Base-by-base conservation (phyloP, 1,284 basidiomycete genomes). In the Rhodotorula sp. region DNA sequence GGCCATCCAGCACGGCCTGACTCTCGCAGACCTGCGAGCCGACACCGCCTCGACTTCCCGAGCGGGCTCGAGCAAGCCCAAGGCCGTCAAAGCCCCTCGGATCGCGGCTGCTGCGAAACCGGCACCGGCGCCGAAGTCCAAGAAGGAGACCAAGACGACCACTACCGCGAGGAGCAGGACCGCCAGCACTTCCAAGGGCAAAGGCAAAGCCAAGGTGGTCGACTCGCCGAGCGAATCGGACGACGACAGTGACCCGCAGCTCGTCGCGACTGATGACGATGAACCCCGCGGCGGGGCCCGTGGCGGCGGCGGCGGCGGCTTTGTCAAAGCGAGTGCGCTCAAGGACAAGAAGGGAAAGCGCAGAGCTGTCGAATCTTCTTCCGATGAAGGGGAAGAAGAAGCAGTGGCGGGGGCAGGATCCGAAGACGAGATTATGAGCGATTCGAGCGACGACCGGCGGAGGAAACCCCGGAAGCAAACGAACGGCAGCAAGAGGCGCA, bases 21-120 rank as follows among this genome's bases (percentile, higher is more conserved):
- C 74, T 31, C 63, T 75, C 29, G 60, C 68, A 20, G 71, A 73
- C 34, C 49, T 73, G 20, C 70, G 68, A 26, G 66, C 58, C 34
- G 68, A 69, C 47, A 43, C 65, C 26, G 49, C 31, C 18, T 29
- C n/a, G 29, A 47, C 61, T 3, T 29, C 65, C 1, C n/a, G 62
- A 31, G 66, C 62, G 6, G 31, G 62, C 14, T 34, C 57, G 18
- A 46, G 52, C n/a, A 62, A 26, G n/a, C 7, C 61, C 31, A 60
- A 54, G 39, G 48, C 59, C 39, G 54, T 52, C 26, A 62, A 56
- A 51, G 47, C 49, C 34, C 31, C 54, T 63, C 49, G 67, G 48
- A 43, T 68, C 14, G 31, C 46, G 49, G 69, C 26, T 54, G 69
- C 26, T 54, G 65, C 39, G 21, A 71, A 58, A 57, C 23, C 21